These are phyloP conservation scores for Pseudocercospora pini-densiflorae DNA, from an alignment of 2,329 filamentous ascomycete genomes.

Conservation along the genomic window DNA sequence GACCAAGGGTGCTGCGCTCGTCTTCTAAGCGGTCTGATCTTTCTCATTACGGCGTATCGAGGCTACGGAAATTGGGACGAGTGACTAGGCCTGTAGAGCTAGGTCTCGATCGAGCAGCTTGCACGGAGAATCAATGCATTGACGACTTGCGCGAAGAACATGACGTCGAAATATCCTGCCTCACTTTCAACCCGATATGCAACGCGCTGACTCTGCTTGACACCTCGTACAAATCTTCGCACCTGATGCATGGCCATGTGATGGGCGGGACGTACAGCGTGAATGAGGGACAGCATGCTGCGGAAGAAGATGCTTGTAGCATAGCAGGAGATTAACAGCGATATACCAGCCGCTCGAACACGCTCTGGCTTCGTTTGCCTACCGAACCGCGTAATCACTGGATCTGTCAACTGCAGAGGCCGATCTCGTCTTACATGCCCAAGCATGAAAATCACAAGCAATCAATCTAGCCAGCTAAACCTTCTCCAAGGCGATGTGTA, in stretches of 20 bases:
- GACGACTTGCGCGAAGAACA: constrained; percentile 13
- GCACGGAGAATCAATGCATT: constrained; percentile 19
- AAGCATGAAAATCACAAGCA: not conserved
- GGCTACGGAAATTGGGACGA: constrained; percentile 29
- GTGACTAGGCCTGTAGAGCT: constrained; percentile 30
- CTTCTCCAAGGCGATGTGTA: not conserved
- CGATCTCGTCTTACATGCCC: not conserved
- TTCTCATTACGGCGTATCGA: constrained; percentile 33
- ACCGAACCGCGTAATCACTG: not conserved
- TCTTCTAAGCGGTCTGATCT: constrained; percentile 75
- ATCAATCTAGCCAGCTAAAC: not conserved
- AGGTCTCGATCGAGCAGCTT: constrained; percentile 22
- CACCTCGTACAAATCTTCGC: not conserved
- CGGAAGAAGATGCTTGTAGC: not conserved
- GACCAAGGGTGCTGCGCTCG: constrained; percentile 99
- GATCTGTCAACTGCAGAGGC: not conserved
- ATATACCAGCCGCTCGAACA: not conserved
- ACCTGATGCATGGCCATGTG: not conserved
- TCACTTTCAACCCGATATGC: not conserved
- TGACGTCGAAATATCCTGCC: not conserved
- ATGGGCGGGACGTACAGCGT: not conserved
- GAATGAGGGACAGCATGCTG: not conserved
- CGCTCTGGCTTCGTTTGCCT: not conserved
- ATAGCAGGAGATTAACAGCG: not conserved
- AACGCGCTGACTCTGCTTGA: not conserved